Evolutionary conservation across 352 stramenopile species (phyloP).

Genomic region (Pythium pectinolyticum): DNA sequence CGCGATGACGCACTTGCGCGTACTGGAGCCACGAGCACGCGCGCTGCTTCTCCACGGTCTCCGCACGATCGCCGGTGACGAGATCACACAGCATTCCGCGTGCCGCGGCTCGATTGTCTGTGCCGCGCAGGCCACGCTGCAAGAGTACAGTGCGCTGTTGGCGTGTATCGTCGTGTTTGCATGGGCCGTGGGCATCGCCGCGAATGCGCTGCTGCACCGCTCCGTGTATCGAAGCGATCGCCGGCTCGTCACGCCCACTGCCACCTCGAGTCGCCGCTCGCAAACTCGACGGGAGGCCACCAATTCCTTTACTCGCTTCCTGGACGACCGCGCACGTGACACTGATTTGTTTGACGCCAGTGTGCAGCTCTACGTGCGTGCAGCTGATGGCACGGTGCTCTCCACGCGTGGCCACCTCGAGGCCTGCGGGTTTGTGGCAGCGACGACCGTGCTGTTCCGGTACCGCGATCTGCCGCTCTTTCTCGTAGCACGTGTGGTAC

Average conservation of each 20-base stretch:
- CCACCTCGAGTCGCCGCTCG: background rate
- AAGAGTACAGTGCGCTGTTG: constrained; percentile 27
- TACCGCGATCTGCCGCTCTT: constrained; percentile 36
- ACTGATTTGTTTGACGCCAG: constrained; percentile 34
- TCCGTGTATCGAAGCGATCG: background rate
- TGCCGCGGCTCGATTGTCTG: constrained; percentile 38
- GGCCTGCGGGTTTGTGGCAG: constrained; percentile 33
- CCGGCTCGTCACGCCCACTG: background rate
- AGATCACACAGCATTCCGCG: constrained; percentile 34
- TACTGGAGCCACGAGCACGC: constrained; percentile 15
- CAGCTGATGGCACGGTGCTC: constrained; percentile 9
- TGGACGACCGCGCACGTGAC: constrained; percentile 36
- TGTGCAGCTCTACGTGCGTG: constrained; percentile 32
- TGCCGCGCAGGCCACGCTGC: constrained; percentile 27
- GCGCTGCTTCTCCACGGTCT: constrained; percentile 32
- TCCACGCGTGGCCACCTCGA: constrained; percentile 36
- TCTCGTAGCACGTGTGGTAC: constrained; percentile 27
- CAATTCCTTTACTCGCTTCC: constrained; percentile 42
- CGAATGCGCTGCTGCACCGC: constrained; percentile 6
- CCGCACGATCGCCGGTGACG: constrained; percentile 18
- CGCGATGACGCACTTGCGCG: constrained; percentile 10
- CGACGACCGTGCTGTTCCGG: constrained; percentile 33
- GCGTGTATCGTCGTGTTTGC: constrained; percentile 1
- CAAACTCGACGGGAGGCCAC: background rate
- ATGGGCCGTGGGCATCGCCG: background rate